These are phyloP conservation scores for Stentor roeselii DNA, from an alignment of 73 alveolate genomes.

Conservation along the genomic window DNA sequence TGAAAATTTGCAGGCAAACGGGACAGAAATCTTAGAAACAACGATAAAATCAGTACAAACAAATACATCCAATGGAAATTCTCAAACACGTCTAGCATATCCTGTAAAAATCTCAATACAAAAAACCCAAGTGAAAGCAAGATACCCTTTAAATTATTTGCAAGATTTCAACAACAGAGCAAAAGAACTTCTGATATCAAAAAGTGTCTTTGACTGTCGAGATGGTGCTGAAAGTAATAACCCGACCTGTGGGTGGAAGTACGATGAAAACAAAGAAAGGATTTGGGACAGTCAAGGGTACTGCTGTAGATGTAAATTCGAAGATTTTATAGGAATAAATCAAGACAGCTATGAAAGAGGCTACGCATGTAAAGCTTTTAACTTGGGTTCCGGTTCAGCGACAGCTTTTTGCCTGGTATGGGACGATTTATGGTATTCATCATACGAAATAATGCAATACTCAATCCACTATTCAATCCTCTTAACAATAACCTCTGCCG, in stretches of 20 bases:
- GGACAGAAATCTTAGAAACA: slow-evolving; percentile 51
- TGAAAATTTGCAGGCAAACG: slow-evolving; percentile 56
- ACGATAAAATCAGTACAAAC: slow-evolving; percentile 36
- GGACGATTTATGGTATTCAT: slow-evolving; percentile 55
- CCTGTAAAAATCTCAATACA: slow-evolving; percentile 53
- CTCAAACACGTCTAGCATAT: too few species aligned
- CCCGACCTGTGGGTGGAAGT: slow-evolving; percentile 65
- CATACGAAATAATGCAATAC: slow-evolving; percentile 51
- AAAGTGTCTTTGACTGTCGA: slow-evolving; percentile 42
- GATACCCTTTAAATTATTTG: slow-evolving; percentile 50
- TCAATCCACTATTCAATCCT: slow-evolving; percentile 44
- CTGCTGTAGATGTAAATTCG: slow-evolving; percentile 62
- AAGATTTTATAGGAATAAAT: slow-evolving; percentile 31
- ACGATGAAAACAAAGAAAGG: slow-evolving; percentile 34
- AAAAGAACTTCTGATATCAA: slow-evolving; percentile 41
- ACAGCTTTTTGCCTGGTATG: slow-evolving; percentile 67
- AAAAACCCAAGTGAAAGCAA: slow-evolving; percentile 58
- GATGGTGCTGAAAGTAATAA: slow-evolving; percentile 41
- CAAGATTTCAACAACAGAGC: slow-evolving; percentile 66
- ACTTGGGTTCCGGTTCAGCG: slow-evolving; percentile 41
- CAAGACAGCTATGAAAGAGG: slow-evolving; percentile 39
- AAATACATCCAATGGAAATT: slow-evolving; percentile 32
- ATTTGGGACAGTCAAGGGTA: slow-evolving; percentile 63
- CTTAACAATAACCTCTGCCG: slow-evolving; percentile 35
- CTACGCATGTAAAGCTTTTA: slow-evolving; percentile 41